Evolutionary conservation across 2,329 filamentous ascomycete genomes (phyloP).

Genomic region (Verticillium nonalfalfae): DNA sequence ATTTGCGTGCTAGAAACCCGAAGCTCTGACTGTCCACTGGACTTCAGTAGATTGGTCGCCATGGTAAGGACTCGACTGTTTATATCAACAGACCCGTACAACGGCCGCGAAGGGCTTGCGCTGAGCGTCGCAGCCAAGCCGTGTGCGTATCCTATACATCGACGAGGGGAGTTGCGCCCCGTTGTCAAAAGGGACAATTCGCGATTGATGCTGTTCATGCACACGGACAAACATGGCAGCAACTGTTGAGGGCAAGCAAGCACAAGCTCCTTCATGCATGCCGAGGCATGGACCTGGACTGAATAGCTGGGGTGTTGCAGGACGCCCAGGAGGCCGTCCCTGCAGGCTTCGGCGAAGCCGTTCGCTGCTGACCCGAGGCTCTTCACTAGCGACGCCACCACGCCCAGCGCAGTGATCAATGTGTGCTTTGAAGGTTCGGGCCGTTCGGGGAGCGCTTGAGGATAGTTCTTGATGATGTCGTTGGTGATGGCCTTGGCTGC

Average conservation of each 20-base stretch:
- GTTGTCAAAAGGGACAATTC: constrained; percentile 74
- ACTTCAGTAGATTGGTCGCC: constrained; percentile 87
- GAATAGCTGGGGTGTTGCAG: constrained; percentile 94
- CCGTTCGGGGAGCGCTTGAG: constrained; percentile 79
- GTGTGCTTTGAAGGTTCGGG: constrained; percentile 85
- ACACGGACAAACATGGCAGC: constrained; percentile 84
- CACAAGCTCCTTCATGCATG: constrained; percentile 81
- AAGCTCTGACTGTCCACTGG: constrained; percentile 83
- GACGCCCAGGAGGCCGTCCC: constrained; percentile 83
- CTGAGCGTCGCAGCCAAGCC: constrained; percentile 87
- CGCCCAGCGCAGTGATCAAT: constrained; percentile 71
- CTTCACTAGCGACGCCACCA: constrained; percentile 70
- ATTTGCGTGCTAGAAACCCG: constrained; percentile 90
- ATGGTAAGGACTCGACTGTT: constrained; percentile 88
- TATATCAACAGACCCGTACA: constrained; percentile 93
- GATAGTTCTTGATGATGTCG: constrained; percentile 88
- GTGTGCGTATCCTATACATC: constrained; percentile 87
- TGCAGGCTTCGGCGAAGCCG: constrained; percentile 71
- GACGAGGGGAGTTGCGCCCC: constrained; percentile 70
- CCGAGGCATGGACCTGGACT: constrained; percentile 84
- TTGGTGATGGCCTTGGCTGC: constrained; percentile 80
- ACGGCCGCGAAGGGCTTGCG: constrained; percentile 77
- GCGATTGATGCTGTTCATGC: constrained; percentile 88
- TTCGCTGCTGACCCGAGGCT: constrained; percentile 78
- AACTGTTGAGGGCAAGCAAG: constrained; percentile 89